Percentiles rank a stretch among this genome's conserved stretches.
Conservation (phyloP, 805 yeast genomes). For the Saturnispora saitoi region DNA sequence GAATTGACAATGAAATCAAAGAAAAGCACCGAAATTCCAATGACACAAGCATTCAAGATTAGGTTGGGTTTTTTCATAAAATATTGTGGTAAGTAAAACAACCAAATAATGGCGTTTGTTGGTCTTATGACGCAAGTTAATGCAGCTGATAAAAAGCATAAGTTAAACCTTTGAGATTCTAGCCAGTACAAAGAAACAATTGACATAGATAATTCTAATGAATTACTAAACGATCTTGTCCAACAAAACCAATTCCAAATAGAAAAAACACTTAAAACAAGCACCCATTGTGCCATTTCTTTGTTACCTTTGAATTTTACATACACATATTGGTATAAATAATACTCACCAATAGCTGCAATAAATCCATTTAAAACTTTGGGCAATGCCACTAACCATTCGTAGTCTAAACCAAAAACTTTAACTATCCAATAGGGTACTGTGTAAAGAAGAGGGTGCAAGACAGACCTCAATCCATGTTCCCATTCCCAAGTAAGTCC, state of each 20-base stretch:
- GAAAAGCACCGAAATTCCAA: conserved; percentile 21
- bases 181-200: conserved; percentile 58
- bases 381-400: conserved; percentile 44
- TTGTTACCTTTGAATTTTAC: conserved; percentile 24
- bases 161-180: conserved; percentile 27
- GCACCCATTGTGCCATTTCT: conserved; percentile 32
- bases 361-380: conserved; percentile 59
- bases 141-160: conserved; percentile 41
- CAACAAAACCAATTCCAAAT: conserved; percentile 77
- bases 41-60: conserved; percentile 6
- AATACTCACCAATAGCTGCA: conserved; percentile 66
- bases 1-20: conserved; percentile 45
- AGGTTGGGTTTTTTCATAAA: conserved; percentile 11
- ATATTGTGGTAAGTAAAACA: conserved; percentile 40
- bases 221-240: conserved; percentile 81
- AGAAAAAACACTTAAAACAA: conserved; percentile 47
- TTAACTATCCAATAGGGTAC: conserved; percentile 32
- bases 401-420: conserved; percentile 28
- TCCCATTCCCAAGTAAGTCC: conserved; percentile 93
- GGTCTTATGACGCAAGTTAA: conserved; percentile 72
- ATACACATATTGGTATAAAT: conserved; percentile 37
- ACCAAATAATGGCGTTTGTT: conserved; percentile 75
- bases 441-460: conserved; percentile 71
- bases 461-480: conserved; percentile 60
- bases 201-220: conserved; percentile 68